These are phyloP conservation scores for Pseudopyrenochaeta lycopersici DNA, from an alignment of 2,329 filamentous ascomycete species.

Conservation along the genomic window DNA sequence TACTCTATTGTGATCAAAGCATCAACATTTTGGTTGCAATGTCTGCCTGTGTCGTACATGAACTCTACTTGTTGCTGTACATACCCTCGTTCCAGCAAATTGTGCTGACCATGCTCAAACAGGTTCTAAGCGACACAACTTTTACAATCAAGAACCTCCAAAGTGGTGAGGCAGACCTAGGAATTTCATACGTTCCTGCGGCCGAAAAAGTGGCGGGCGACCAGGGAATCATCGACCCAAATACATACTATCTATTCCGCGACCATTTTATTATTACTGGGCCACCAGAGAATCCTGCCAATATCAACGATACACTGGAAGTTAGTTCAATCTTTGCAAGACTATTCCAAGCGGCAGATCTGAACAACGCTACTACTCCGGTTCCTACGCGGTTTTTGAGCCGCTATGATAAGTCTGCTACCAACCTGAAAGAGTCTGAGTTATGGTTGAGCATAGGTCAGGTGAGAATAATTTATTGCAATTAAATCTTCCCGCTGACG, in stretches of 20 bases:
- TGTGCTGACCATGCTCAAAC: not conserved
- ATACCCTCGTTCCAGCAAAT: too few relatives aligned
- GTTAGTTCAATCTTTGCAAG: slow-evolving; percentile 47
- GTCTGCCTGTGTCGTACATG: too few relatives aligned
- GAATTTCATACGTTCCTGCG: slow-evolving; percentile 56
- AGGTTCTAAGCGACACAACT: slow-evolving; percentile 55
- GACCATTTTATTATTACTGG: slow-evolving; percentile 60
- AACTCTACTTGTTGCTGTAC: too few relatives aligned
- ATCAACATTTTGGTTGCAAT: too few relatives aligned
- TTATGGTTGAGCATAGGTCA: slow-evolving; percentile 59
- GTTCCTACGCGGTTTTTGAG: slow-evolving; percentile 54
- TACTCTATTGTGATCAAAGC: too few relatives aligned
- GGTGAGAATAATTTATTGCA: slow-evolving; percentile 13
- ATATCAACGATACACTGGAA: slow-evolving; percentile 38
- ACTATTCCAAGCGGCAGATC: slow-evolving; percentile 45
- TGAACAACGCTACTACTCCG: slow-evolving; percentile 38
- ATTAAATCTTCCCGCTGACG: not conserved
- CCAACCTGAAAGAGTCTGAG: slow-evolving; percentile 59
- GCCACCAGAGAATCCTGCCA: slow-evolving; percentile 46
- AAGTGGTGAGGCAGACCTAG: slow-evolving; percentile 52
- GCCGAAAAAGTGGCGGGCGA: slow-evolving; percentile 57
- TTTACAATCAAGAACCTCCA: slow-evolving; percentile 57
- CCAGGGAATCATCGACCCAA: slow-evolving; percentile 46
- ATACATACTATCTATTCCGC: slow-evolving; percentile 56
- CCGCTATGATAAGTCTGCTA: slow-evolving; percentile 60